phyloP scores from a whole-genome alignment of 2,329 filamentous ascomycete genomes.

The Lizonia empirigonia region DNA sequence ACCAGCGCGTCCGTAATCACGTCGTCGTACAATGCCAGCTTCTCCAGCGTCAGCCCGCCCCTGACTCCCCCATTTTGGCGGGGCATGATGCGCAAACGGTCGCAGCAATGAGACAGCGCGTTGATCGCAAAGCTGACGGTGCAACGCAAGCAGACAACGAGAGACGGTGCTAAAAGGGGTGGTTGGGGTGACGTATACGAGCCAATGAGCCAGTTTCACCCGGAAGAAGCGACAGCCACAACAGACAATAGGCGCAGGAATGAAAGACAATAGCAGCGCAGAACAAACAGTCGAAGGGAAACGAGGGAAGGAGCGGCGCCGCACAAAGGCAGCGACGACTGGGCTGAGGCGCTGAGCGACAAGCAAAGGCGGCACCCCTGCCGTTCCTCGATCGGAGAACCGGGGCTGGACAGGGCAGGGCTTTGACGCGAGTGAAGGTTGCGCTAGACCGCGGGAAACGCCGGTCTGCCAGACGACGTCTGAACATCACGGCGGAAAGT shows the following conservation, averaged over 20 bases:
- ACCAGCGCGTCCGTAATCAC: constrained; percentile 93
- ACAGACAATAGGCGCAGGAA: constrained; percentile 21
- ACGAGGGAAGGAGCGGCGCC: constrained; percentile 36
- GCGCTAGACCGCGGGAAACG: constrained; percentile 10
- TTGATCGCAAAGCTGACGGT: constrained; percentile 1
- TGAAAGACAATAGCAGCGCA: constrained; percentile 22
- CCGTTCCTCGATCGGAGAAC: not conserved
- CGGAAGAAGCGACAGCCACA: constrained; percentile 16
- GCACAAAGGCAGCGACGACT: constrained; percentile 28
- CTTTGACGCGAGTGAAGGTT: constrained; percentile 17
- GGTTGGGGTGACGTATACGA: constrained; percentile 42
- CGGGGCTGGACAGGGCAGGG: not conserved
- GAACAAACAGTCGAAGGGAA: constrained; percentile 3
- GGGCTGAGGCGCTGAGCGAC: constrained; percentile 24
- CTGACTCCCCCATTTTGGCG: constrained; percentile 61
- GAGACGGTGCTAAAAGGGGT: constrained; percentile 24
- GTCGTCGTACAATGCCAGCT: constrained; percentile 93
- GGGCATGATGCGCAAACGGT: constrained; percentile 45
- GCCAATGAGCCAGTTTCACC: constrained; percentile 28
- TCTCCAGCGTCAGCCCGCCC: constrained; percentile 80
- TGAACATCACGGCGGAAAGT: constrained; percentile 13
- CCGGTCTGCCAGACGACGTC: constrained; percentile 24
- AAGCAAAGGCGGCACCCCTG: not conserved
- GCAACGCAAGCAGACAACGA: constrained; percentile 1
- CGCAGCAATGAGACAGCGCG: not conserved